Percentiles rank a stretch among this genome's conserved stretches.
phyloP scores from a whole-genome alignment of 2,329 filamentous ascomycete species.

The Talaromyces sp. region DNA sequence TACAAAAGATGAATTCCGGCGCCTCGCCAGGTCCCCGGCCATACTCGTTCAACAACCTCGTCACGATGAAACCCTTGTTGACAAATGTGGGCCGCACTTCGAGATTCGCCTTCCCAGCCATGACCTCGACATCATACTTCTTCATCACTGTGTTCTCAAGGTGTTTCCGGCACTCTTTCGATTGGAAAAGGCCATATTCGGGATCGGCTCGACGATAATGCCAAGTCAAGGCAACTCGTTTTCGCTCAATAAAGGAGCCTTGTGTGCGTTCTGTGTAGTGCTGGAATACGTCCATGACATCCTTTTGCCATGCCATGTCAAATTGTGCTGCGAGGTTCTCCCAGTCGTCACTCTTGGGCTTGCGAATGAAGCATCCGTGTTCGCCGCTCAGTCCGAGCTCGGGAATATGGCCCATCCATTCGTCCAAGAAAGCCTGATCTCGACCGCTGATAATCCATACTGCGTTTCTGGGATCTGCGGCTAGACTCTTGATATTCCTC shows the following conservation, averaged over 20 bases:
- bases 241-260: slow-evolving; percentile 89
- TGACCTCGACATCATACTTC: slow-evolving; percentile 89
- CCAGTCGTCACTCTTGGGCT: slow-evolving; percentile 75
- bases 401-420: slow-evolving; percentile 87
- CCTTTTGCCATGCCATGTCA: slow-evolving; percentile 89
- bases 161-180: slow-evolving; percentile 75
- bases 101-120: slow-evolving; percentile 93
- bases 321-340: slow-evolving; percentile 81
- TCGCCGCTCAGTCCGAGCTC: slow-evolving; percentile 93
- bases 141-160: slow-evolving; percentile 72
- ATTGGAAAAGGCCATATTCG: slow-evolving; percentile 75
- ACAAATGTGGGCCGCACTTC: slow-evolving; percentile 96
- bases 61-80: slow-evolving; percentile 96
- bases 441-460: slow-evolving; percentile 99
- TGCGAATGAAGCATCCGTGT: slow-evolving; percentile 90
- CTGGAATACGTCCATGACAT: slow-evolving; percentile 80
- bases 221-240: slow-evolving; percentile 93
- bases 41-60: slow-evolving; percentile 74
- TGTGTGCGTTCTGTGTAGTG: slow-evolving; percentile 83
- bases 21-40: slow-evolving; percentile 52
- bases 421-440: slow-evolving; percentile 84
- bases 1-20: slow-evolving; percentile 82
- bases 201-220: slow-evolving; percentile 92
- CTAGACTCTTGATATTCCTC: slow-evolving; percentile 72
- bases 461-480: slow-evolving; percentile 73